Percentiles rank a stretch among this genome's conserved stretches.
Conservation (phyloP, 176 grass and related monocot genomes). For the Phoenix dactylifera region DNA sequence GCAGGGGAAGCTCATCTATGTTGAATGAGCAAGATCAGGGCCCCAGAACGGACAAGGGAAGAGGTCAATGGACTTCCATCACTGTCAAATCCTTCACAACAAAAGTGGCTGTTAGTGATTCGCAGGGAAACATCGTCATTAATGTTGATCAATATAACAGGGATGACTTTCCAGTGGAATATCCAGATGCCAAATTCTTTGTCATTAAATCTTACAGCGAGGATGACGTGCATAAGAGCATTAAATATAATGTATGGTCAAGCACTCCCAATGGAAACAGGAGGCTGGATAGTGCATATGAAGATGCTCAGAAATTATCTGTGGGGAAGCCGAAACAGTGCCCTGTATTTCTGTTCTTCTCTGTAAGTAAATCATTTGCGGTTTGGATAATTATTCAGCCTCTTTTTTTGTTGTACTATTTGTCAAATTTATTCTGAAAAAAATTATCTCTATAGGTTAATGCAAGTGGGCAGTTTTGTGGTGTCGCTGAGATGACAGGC, state of each 20-base stretch:
- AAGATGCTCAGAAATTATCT: constrained; percentile 41
- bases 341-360: constrained; percentile 89
- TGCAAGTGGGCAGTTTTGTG: constrained; percentile 86
- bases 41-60: constrained; percentile 24
- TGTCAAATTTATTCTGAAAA: too few species aligned
- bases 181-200: constrained; percentile 80
- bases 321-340: constrained; percentile 40
- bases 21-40: constrained; percentile 23
- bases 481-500: constrained; percentile 86
- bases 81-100: constrained; percentile 34
- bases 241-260: constrained; percentile 77
- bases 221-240: constrained; percentile 79
- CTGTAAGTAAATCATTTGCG: constrained; percentile 42
- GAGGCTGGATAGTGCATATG: constrained; percentile 50
- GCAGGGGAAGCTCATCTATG: too few species aligned
- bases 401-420: too few species aligned
- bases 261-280: constrained; percentile 65
- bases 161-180: constrained; percentile 47
- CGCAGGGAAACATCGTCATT: constrained; percentile 52
- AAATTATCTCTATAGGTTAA: constrained; percentile 32
- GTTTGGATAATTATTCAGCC: background rate
- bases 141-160: constrained; percentile 49
- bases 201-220: constrained; percentile 84
- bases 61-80: constrained; percentile 15
- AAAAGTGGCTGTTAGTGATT: constrained; percentile 26